Evolutionary conservation across 1,284 basidiomycete genomes (phyloP).

Genomic region (Bondarzewia mesenterica): DNA sequence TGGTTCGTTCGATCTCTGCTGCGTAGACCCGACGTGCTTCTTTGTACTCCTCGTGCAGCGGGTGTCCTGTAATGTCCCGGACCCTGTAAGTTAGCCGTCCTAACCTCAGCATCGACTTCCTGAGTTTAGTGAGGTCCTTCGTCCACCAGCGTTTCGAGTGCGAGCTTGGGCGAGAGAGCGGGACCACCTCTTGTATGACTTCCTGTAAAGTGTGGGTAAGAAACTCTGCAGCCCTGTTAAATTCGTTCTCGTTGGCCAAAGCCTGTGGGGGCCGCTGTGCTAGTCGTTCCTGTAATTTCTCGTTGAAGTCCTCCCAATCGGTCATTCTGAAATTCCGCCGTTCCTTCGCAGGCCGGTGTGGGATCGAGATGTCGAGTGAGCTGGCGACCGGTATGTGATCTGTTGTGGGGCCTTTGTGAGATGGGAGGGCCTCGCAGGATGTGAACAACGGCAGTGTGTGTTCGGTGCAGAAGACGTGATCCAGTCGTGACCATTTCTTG

Average conservation of each 20-base stretch:
- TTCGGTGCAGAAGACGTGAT: constrained; percentile 25
- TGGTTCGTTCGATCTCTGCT: constrained; percentile 21
- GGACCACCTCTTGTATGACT: constrained; percentile 15
- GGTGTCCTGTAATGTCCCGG: constrained; percentile 13
- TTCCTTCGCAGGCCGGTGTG: neutral
- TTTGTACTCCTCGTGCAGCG: constrained; percentile 7
- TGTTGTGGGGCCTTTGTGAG: constrained; percentile 10
- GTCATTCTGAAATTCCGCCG: constrained; percentile 16
- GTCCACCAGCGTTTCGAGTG: constrained; percentile 21
- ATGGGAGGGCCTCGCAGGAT: constrained; percentile 12
- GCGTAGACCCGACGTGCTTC: constrained; percentile 15
- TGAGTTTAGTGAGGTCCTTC: constrained; percentile 15
- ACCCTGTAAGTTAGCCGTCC: constrained; percentile 8
- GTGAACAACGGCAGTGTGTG: constrained; percentile 12
- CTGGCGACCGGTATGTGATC: constrained; percentile 23
- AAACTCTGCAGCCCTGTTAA: constrained; percentile 6
- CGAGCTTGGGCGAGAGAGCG: constrained; percentile 14
- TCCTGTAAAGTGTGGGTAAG: constrained; percentile 10
- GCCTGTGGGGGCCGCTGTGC: neutral
- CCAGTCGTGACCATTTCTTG: constrained; percentile 22
- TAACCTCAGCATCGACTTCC: constrained; percentile 12
- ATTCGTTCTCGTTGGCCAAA: constrained; percentile 4
- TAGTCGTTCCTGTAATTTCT: constrained; percentile 8
- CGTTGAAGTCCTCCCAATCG: constrained; percentile 19
- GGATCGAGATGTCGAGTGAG: constrained; percentile 10